phyloP scores from a whole-genome alignment of 768 basidiomycete genomes.

The Pleurotus platypus region DNA sequence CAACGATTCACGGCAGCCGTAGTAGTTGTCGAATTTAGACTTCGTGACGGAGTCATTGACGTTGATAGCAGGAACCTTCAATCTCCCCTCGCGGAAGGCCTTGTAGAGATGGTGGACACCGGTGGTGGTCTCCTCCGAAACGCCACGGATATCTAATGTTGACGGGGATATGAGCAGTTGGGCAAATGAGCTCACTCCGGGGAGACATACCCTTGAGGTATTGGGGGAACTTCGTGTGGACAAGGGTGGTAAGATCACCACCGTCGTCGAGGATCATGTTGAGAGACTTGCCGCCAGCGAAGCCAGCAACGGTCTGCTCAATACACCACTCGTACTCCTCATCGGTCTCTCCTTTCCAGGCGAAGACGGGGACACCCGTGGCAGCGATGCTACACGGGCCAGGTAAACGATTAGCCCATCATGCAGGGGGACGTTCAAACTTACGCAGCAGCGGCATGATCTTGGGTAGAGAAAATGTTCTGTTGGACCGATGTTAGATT shows the following conservation, averaged over 20 bases:
- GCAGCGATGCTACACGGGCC: conserved; percentile 73
- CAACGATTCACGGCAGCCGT: conserved; percentile 98
- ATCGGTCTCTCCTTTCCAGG: conserved; percentile 99
- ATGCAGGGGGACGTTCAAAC: conserved; percentile 22
- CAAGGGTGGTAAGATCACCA: conserved; percentile 91
- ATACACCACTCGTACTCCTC: conserved; percentile 99
- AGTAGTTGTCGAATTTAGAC: conserved; percentile 99
- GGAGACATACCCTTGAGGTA: conserved; percentile 60
- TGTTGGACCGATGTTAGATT: conserved; percentile 21
- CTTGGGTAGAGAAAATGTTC: conserved; percentile 99
- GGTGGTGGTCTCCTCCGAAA: conserved; percentile 99
- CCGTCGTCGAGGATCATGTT: conserved; percentile 99
- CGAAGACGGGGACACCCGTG: conserved; percentile 96
- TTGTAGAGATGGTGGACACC: conserved; percentile 99
- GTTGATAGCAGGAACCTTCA: conserved; percentile 98
- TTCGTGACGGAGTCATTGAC: conserved; percentile 99
- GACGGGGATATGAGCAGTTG: conserved; percentile 3
- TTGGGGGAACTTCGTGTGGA: conserved; percentile 96
- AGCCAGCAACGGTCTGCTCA: conserved; percentile 90
- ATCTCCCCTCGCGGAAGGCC: conserved; percentile 90
- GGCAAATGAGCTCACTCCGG: neutral
- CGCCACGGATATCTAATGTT: conserved; percentile 73
- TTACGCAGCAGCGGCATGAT: conserved; percentile 96
- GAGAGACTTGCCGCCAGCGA: conserved; percentile 75
- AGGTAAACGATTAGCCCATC: neutral